These are phyloP conservation scores for Avena sativa DNA, from an alignment of 176 grass and related monocot genomes.

Conservation along the genomic window DNA sequence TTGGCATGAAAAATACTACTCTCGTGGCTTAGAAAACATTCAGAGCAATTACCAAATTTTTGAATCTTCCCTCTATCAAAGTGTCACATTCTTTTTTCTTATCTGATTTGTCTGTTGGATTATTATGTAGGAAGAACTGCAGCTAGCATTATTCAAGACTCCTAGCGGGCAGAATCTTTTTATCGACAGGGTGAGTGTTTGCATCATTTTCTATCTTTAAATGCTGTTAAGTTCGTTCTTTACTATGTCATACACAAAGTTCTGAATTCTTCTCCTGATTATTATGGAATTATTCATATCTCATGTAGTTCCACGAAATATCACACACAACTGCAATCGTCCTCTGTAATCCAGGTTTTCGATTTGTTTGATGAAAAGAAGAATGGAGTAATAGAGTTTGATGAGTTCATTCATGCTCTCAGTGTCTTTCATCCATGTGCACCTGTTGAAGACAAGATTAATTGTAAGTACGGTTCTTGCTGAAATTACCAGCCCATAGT, in stretches of 20 bases:
- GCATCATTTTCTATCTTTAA: constrained; percentile 12
- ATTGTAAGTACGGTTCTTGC: constrained; percentile 56
- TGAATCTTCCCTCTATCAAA: too few relatives aligned
- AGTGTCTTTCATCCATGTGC: constrained; percentile 83
- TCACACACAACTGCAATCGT: background rate
- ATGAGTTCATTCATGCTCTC: constrained; percentile 87
- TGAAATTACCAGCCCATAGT: background rate
- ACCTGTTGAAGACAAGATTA: constrained; percentile 77
- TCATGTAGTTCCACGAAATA: background rate
- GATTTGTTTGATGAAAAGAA: constrained; percentile 92
- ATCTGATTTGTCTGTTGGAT: constrained; percentile 16
- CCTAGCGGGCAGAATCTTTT: constrained; percentile 76
- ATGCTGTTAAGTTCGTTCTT: background rate
- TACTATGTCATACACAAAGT: background rate
- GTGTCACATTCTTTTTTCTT: background rate
- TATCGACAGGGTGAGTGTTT: constrained; percentile 70
- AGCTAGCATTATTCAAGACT: constrained; percentile 77
- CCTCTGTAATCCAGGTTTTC: constrained; percentile 56
- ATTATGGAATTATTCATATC: constrained; percentile 19
- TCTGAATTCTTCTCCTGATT: background rate
- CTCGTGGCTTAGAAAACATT: background rate
- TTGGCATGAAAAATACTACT: background rate
- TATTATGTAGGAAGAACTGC: constrained; percentile 76
- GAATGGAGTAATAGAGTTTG: constrained; percentile 88
- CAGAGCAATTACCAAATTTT: too few relatives aligned